Evolutionary conservation across 768 basidiomycete species (phyloP), one percentile per base, ranked within the genome.

Genomic region (Saitozyma sp.): DNA sequence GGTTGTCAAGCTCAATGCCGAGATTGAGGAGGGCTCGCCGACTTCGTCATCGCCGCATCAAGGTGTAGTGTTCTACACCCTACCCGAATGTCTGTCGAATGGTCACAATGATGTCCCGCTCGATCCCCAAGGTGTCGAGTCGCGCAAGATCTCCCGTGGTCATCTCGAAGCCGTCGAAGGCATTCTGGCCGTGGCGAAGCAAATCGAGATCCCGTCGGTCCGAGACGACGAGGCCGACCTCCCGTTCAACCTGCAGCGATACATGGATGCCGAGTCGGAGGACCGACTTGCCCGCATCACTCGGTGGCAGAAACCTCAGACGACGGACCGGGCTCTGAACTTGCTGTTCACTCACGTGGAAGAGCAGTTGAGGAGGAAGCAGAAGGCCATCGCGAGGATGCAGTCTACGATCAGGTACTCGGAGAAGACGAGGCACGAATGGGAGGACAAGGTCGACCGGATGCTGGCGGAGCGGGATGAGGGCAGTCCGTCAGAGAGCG

Each of bases 361-460:
- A 68, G 86, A 90, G 42, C 84, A 94, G 54, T 90, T 94, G 85
- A 84, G 91, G 40, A 88, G 91, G 80, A 99, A 99, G 83, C 86
- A 93, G 66, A 93, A 94, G 78, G 92, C 89, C 68, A 91, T 97
- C 54, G 89, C 92, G 65, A 87, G 96, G 45, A 87, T 99, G 87
- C 91, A 95, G 80, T 96, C 95, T 75, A 97, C 93, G 17, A 93
- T 99, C 69, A 84, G 91, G 58, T 98, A 98, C 79, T 88, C 92
- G 46, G 96, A 98, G 82, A 95, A 94, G 82, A 90, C 96, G 39
- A 88, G 95, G 82, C 89, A 89, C 71, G 96, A 98, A 80, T 98
- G 95, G 94, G 89, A 97, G 80, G 89, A 90, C 73, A 87, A 86
- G 69, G 88, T 96, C 13, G 88, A 87, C 63, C 84, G 86, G 69